Conservation (phyloP, 2,329 filamentous ascomycete species). For the Exserohilum rostratum region DNA sequence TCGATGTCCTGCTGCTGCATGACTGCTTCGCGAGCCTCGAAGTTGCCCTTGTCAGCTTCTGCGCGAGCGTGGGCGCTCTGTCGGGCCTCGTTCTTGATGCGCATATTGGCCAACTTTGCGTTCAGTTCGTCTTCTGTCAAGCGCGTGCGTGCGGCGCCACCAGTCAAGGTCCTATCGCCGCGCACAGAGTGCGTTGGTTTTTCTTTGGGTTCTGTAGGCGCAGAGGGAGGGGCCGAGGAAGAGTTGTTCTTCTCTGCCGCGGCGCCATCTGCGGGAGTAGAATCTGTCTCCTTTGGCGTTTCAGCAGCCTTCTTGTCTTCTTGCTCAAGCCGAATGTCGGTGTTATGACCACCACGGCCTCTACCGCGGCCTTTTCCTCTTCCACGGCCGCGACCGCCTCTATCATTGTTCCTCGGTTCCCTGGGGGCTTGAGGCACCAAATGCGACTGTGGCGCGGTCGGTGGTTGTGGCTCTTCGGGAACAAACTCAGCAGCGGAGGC, state of each 20-base stretch:
- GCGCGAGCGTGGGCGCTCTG: constrained; percentile 67
- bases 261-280: constrained; percentile 19
- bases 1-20: constrained; percentile 58
- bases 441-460: constrained; percentile 28
- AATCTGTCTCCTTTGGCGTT: constrained; percentile 28
- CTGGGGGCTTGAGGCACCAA: constrained; percentile 30
- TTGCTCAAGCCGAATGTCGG: constrained; percentile 22
- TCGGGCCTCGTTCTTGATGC: constrained; percentile 65
- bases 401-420: constrained; percentile 36
- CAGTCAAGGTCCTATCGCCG: constrained; percentile 43
- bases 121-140: constrained; percentile 69
- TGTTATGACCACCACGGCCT: constrained; percentile 24
- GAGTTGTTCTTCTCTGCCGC: constrained; percentile 15
- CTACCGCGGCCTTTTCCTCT: constrained; percentile 35
- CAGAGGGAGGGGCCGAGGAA: constrained; percentile 19
- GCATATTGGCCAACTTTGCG: constrained; percentile 65
- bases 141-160: constrained; percentile 40
- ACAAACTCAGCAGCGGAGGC: constrained; percentile 27
- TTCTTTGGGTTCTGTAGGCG: constrained; percentile 31
- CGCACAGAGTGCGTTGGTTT: constrained; percentile 38
- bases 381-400: constrained; percentile 36
- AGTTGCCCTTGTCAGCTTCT: constrained; percentile 70
- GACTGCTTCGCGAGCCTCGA: constrained; percentile 67
- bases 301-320: constrained; percentile 21
- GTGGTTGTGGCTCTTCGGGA: constrained; percentile 25